Evolutionary conservation across 805 yeast species (phyloP).

Genomic region (Gaillardinia entomophila): DNA sequence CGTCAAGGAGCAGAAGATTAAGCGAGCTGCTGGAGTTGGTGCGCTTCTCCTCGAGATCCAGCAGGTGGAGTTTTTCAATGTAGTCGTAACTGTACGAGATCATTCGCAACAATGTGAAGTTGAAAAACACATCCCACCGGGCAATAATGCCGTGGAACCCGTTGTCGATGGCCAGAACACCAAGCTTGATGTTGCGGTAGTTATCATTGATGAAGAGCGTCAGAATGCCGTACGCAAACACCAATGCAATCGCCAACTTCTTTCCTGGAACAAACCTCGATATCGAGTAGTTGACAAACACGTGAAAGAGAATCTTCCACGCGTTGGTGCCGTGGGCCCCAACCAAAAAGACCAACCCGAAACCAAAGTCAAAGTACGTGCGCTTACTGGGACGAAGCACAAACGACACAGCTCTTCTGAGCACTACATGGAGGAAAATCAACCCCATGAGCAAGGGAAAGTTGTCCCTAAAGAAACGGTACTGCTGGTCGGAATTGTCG

Average conservation of each 20-base stretch:
- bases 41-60: not conserved
- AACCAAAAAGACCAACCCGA: conserved; percentile 63
- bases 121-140: conserved; percentile 95
- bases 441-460: conserved; percentile 56
- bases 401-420: conserved; percentile 37
- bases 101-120: conserved; percentile 80
- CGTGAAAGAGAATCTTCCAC: conserved; percentile 55
- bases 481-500: conserved; percentile 90
- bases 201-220: conserved; percentile 74
- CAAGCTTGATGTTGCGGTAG: conserved; percentile 50
- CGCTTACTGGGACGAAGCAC: conserved; percentile 26
- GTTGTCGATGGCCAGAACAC: conserved; percentile 52
- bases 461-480: conserved; percentile 80
- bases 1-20: conserved; percentile 30
- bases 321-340: conserved; percentile 79
- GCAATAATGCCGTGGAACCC: conserved; percentile 69
- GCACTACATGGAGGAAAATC: conserved; percentile 45
- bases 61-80: conserved; percentile 28
- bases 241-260: conserved; percentile 33
- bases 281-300: conserved; percentile 47
- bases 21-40: not conserved
- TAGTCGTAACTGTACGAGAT: conserved; percentile 80
- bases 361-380: conserved; percentile 61
- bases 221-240: conserved; percentile 80
- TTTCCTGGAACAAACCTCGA: conserved; percentile 33